These are phyloP conservation scores for Cephalotrichum gorgonifer DNA, from an alignment of 2,329 filamentous ascomycete genomes.

Conservation along the genomic window DNA sequence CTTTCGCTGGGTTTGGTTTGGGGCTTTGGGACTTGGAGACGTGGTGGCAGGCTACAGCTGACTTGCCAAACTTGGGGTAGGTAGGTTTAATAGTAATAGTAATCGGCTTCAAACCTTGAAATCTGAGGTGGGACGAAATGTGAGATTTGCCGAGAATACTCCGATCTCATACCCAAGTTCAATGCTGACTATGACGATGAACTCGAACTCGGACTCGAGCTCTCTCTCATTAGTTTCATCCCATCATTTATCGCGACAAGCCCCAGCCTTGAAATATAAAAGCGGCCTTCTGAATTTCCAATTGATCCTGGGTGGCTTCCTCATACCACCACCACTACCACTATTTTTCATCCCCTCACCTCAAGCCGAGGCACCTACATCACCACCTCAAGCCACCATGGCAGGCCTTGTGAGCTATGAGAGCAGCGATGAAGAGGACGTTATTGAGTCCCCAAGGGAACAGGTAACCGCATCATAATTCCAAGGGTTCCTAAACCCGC, in stretches of 20 bases:
- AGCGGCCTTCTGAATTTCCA: not conserved
- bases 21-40: too few species aligned
- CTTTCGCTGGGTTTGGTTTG: too few species aligned
- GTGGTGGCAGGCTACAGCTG: too few species aligned
- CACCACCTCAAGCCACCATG: too few species aligned
- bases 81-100: too few species aligned
- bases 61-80: too few species aligned
- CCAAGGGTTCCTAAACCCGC: not conserved
- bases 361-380: not conserved
- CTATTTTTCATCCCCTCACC: not conserved
- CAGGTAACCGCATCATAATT: not conserved
- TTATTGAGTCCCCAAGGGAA: not conserved
- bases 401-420: slow-evolving; percentile 37
- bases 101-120: not conserved
- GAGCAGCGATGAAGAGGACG: slow-evolving; percentile 41
- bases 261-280: not conserved
- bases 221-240: too few species aligned
- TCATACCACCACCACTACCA: too few species aligned
- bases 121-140: not conserved
- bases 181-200: too few species aligned
- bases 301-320: too few species aligned
- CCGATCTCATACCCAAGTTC: not conserved
- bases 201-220: too few species aligned
- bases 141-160: not conserved
- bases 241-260: too few species aligned